Percentiles rank a stretch among this genome's conserved stretches.
These are phyloP conservation scores for Trichoderma erinaceum DNA, from an alignment of 495 filamentous ascomycete species.

Conservation along the genomic window DNA sequence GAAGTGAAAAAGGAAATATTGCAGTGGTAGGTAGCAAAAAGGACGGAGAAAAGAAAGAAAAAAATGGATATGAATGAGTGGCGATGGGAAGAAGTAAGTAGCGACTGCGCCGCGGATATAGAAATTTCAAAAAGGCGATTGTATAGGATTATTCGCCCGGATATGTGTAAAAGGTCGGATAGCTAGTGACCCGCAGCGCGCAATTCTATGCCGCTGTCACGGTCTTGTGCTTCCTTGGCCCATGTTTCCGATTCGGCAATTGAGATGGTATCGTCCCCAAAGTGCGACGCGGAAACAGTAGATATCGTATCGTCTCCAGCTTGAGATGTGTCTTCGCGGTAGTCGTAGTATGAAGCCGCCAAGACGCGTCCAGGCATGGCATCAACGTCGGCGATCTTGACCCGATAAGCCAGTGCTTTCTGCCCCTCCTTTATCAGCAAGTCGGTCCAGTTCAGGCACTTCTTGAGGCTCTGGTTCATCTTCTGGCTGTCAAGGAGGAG, in stretches of 20 bases:
- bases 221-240: constrained; percentile 39
- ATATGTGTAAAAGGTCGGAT: not conserved
- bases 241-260: constrained; percentile 21
- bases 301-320: constrained; percentile 6
- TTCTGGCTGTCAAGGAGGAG: constrained; percentile 82
- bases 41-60: constrained; percentile 15
- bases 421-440: constrained; percentile 81
- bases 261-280: constrained; percentile 25
- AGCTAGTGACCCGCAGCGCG: constrained; percentile 28
- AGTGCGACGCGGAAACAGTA: constrained; percentile 15
- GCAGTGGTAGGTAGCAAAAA: constrained; percentile 12
- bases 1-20: constrained; percentile 24
- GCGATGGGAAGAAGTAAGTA: constrained; percentile 21
- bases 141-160: not conserved
- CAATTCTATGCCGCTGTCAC: constrained; percentile 49
- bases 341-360: constrained; percentile 55
- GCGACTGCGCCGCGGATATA: not conserved
- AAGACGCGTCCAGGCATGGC: constrained; percentile 72
- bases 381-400: constrained; percentile 69
- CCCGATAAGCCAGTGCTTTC: constrained; percentile 75
- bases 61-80: constrained; percentile 22
- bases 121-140: not conserved
- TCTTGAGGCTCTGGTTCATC: constrained; percentile 86
- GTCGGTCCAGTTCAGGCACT: constrained; percentile 82
- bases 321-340: constrained; percentile 32